phyloP scores from a whole-genome alignment of 495 filamentous ascomycete genomes.

The Trichocladium antarcticum region DNA sequence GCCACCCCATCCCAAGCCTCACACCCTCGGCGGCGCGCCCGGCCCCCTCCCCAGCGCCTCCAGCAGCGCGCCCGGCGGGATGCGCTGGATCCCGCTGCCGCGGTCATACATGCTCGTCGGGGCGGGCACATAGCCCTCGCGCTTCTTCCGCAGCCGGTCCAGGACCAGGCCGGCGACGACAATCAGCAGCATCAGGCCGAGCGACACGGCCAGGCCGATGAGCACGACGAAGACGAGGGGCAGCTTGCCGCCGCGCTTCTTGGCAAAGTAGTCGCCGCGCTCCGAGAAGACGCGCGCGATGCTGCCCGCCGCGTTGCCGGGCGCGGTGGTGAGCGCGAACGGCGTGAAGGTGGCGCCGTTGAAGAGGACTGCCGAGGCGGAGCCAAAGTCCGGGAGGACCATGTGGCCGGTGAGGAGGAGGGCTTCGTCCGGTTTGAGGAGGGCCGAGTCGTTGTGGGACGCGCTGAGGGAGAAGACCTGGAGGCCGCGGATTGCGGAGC shows the following conservation, averaged over 20 bases:
- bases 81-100: conserved; percentile 59
- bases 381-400: conserved; percentile 60
- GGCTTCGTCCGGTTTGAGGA: conserved; percentile 53
- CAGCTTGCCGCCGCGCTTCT: conserved; percentile 37
- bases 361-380: conserved; percentile 74
- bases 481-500: conserved; percentile 61
- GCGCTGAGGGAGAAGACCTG: conserved; percentile 63
- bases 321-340: conserved; percentile 63
- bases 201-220: conserved; percentile 80
- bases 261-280: conserved; percentile 53
- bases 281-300: conserved; percentile 71
- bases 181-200: conserved; percentile 77
- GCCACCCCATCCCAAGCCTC: background rate
- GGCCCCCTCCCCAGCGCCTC: conserved; percentile 35
- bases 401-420: conserved; percentile 79
- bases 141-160: conserved; percentile 70
- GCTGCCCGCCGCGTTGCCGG: conserved; percentile 52
- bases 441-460: conserved; percentile 50
- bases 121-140: conserved; percentile 77
- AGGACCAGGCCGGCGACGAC: conserved; percentile 74
- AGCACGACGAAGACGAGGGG: conserved; percentile 81
- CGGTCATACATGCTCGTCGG: conserved; percentile 65
- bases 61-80: conserved; percentile 76
- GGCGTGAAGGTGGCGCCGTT: conserved; percentile 69
- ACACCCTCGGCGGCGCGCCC: conserved; percentile 36